These are phyloP conservation scores for Diaporthe citriasiana DNA, from an alignment of 2,329 filamentous ascomycete genomes.

Conservation along the genomic window DNA sequence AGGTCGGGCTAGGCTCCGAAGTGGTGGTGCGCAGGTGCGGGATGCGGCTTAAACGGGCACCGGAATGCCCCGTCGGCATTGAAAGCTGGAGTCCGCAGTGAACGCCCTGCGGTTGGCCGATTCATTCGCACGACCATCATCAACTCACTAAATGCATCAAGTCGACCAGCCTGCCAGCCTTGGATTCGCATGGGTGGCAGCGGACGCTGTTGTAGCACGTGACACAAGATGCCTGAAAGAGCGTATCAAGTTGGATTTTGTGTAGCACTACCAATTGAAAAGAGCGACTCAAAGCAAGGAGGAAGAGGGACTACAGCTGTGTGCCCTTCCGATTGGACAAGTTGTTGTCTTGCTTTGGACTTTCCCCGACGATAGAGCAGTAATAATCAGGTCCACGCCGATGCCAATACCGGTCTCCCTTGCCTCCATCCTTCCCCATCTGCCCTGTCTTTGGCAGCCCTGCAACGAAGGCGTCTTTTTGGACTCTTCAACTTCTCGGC, in stretches of 20 bases:
- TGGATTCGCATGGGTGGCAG: neutral
- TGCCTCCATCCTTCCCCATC: constrained; percentile 30
- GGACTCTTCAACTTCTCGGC: constrained; percentile 36
- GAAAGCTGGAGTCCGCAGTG: neutral
- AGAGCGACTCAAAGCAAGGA: constrained; percentile 37
- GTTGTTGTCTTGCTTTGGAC: constrained; percentile 31
- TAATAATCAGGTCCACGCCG: constrained; percentile 33
- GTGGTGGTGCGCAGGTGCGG: constrained; percentile 26
- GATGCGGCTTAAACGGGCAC: neutral
- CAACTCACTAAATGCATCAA: neutral
- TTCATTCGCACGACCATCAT: neutral
- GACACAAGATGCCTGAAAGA: constrained; percentile 34
- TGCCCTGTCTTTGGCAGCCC: constrained; percentile 41
- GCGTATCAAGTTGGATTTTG: constrained; percentile 38
- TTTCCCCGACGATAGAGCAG: constrained; percentile 33
- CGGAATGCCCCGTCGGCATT: neutral
- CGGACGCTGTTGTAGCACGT: neutral
- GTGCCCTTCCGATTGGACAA: constrained; percentile 34
- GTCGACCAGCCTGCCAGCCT: neutral
- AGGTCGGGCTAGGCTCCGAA: constrained; percentile 17
- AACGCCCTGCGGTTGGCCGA: neutral
- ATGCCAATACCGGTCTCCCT: constrained; percentile 30
- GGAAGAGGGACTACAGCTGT: constrained; percentile 29
- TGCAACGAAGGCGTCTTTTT: constrained; percentile 32
- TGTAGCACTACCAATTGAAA: constrained; percentile 39